phyloP scores from a whole-genome alignment of 2,329 filamentous ascomycete species.

The Colletotrichum orbiculare region DNA sequence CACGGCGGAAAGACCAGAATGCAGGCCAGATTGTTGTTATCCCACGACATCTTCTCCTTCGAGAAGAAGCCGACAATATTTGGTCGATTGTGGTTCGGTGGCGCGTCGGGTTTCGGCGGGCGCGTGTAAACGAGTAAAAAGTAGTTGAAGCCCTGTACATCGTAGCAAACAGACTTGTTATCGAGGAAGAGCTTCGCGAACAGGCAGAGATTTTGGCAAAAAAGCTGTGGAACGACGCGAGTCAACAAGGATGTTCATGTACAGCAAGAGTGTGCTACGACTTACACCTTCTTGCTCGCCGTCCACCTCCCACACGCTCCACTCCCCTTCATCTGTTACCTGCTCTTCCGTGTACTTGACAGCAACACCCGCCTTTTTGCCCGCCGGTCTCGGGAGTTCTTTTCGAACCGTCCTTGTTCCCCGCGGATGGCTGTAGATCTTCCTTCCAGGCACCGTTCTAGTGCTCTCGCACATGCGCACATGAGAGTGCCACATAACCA shows the following conservation, averaged over 20 bases:
- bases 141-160: slow-evolving; percentile 93
- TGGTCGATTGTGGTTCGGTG: slow-evolving; percentile 41
- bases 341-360: slow-evolving; percentile 55
- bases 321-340: slow-evolving; percentile 74
- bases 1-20: slow-evolving; percentile 96
- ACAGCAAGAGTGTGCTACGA: slow-evolving; percentile 33
- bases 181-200: slow-evolving; percentile 98
- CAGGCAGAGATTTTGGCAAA: slow-evolving; percentile 93
- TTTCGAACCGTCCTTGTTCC: slow-evolving; percentile 54
- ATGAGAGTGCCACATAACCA: slow-evolving; percentile 69
- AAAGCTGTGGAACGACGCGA: slow-evolving; percentile 65
- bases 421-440: slow-evolving; percentile 76
- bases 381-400: slow-evolving; percentile 43
- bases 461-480: slow-evolving; percentile 66
- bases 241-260: not conserved
- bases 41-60: slow-evolving; percentile 99
- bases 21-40: slow-evolving; percentile 96
- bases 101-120: slow-evolving; percentile 45
- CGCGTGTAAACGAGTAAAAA: slow-evolving; percentile 86
- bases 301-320: slow-evolving; percentile 92
- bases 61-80: slow-evolving; percentile 96
- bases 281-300: slow-evolving; percentile 82
- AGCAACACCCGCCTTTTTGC: slow-evolving; percentile 50
- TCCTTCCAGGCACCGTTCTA: slow-evolving; percentile 69
- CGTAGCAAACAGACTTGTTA: slow-evolving; percentile 98